Evolutionary conservation across 495 filamentous ascomycete genomes (phyloP).

Genomic region (Hyphodiscus hymeniophilus): DNA sequence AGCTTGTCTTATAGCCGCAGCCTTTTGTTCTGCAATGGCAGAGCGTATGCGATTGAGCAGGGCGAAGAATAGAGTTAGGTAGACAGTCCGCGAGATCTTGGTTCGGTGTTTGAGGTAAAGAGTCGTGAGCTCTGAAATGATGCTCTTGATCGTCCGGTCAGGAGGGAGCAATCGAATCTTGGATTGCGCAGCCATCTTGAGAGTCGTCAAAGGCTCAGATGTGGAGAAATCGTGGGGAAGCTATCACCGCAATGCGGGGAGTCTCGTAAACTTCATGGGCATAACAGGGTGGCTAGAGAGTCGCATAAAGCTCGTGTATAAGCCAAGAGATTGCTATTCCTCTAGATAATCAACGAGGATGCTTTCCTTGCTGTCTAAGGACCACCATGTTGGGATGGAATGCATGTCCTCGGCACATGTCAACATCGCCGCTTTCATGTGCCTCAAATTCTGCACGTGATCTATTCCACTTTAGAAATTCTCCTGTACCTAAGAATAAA

Average conservation of each 20-base stretch:
- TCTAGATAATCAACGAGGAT: not conserved
- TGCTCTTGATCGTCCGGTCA: slow-evolving; percentile 63
- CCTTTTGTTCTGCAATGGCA: slow-evolving; percentile 89
- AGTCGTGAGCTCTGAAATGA: slow-evolving; percentile 62
- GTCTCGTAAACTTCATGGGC: slow-evolving; percentile 1
- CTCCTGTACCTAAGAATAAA: too few relatives aligned
- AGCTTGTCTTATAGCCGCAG: slow-evolving; percentile 65
- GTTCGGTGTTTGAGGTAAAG: slow-evolving; percentile 83
- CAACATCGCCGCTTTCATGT: not conserved
- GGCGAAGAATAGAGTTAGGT: slow-evolving; percentile 83
- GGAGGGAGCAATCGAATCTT: slow-evolving; percentile 49
- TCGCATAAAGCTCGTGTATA: not conserved
- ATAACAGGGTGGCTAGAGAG: not conserved
- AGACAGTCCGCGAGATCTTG: slow-evolving; percentile 81
- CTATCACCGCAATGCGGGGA: slow-evolving; percentile 3
- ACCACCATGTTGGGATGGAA: not conserved
- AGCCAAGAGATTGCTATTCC: too few relatives aligned
- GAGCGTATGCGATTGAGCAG: slow-evolving; percentile 84
- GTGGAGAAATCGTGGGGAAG: slow-evolving; percentile 11
- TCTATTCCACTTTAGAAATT: too few relatives aligned
- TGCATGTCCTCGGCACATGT: not conserved
- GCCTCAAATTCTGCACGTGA: not conserved
- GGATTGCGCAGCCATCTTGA: slow-evolving; percentile 62
- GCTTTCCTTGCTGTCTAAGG: not conserved
- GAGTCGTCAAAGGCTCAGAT: not conserved